These are phyloP conservation scores for Monilinia vaccinii-corymbosi DNA, from an alignment of 2,329 filamentous ascomycete species.

Conservation along the genomic window DNA sequence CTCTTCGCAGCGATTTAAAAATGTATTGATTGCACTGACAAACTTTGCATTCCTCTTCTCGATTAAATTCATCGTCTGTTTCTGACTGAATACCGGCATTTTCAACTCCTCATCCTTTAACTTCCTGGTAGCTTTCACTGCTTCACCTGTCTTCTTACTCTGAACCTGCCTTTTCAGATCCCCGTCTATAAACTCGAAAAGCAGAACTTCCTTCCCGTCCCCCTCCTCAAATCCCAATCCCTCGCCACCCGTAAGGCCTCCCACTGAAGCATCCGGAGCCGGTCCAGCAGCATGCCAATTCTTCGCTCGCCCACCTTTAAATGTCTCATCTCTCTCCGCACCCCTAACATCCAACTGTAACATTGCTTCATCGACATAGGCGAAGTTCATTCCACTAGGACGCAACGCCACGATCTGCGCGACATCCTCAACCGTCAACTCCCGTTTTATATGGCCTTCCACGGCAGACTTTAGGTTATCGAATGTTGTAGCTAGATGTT, in stretches of 20 bases:
- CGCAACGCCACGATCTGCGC: conserved; percentile 71
- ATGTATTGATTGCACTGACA: conserved; percentile 62
- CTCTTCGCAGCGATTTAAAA: conserved; percentile 63
- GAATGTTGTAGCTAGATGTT: conserved; percentile 85
- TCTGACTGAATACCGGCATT: conserved; percentile 88
- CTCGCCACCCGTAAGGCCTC: conserved; percentile 44
- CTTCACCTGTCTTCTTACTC: conserved; percentile 63
- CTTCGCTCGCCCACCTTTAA: conserved; percentile 47
- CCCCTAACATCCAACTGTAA: conserved; percentile 72
- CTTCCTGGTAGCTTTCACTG: conserved; percentile 56
- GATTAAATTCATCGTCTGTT: conserved; percentile 82
- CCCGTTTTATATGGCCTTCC: conserved; percentile 67
- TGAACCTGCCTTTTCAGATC: conserved; percentile 76
- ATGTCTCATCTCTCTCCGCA: conserved; percentile 53
- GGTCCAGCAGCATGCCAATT: conserved; percentile 41
- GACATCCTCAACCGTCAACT: conserved; percentile 67
- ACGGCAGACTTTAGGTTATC: conserved; percentile 80
- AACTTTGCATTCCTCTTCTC: conserved; percentile 86
- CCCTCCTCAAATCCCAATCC: conserved; percentile 30
- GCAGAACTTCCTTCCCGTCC: conserved; percentile 57
- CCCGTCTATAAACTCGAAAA: conserved; percentile 89
- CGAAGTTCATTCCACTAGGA: conserved; percentile 71
- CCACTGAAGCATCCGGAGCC: conserved; percentile 47
- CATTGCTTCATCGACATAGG: conserved; percentile 77
- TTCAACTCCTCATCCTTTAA: conserved; percentile 72